Conservation (phyloP, 2,329 filamentous ascomycete genomes). For the Ophiostoma sp. region DNA sequence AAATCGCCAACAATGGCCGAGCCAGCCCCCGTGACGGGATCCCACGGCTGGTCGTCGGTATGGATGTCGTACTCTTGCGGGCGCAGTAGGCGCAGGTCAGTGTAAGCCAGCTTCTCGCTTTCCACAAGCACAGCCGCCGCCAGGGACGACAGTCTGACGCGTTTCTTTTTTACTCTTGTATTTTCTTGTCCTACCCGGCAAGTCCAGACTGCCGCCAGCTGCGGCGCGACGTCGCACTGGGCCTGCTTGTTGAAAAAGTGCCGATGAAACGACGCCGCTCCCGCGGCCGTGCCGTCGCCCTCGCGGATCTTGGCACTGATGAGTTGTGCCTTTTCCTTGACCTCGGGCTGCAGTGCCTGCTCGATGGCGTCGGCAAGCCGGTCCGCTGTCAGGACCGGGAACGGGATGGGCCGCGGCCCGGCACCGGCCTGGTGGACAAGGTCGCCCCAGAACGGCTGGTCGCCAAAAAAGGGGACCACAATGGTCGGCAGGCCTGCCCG, state of each 20-base stretch:
- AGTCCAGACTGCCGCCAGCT: constrained; percentile 61
- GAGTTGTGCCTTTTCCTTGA: not conserved
- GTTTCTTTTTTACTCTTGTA: not conserved
- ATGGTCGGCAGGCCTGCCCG: constrained; percentile 73
- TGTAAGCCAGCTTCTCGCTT: constrained; percentile 56
- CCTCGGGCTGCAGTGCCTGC: constrained; percentile 14
- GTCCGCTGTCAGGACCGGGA: constrained; percentile 61
- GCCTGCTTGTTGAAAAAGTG: constrained; percentile 55
- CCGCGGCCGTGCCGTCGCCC: constrained; percentile 39
- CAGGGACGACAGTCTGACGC: constrained; percentile 55
- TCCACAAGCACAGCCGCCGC: constrained; percentile 64
- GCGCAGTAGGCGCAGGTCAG: constrained; percentile 61
- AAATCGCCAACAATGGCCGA: constrained; percentile 78
- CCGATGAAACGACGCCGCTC: constrained; percentile 65
- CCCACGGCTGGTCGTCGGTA: constrained; percentile 70
- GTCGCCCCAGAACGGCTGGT: constrained; percentile 77
- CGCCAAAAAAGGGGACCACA: constrained; percentile 80
- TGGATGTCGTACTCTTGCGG: constrained; percentile 58
- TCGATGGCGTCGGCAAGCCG: constrained; percentile 60
- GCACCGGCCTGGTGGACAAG: constrained; percentile 70
- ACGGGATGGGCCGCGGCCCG: constrained; percentile 64
- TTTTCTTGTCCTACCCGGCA: constrained; percentile 51
- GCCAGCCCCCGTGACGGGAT: constrained; percentile 72
- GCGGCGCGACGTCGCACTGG: constrained; percentile 61
- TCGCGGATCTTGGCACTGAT: constrained; percentile 15